These are phyloP conservation scores for Lentithecium fluviatile DNA, from an alignment of 495 filamentous ascomycete genomes.

Conservation along the genomic window DNA sequence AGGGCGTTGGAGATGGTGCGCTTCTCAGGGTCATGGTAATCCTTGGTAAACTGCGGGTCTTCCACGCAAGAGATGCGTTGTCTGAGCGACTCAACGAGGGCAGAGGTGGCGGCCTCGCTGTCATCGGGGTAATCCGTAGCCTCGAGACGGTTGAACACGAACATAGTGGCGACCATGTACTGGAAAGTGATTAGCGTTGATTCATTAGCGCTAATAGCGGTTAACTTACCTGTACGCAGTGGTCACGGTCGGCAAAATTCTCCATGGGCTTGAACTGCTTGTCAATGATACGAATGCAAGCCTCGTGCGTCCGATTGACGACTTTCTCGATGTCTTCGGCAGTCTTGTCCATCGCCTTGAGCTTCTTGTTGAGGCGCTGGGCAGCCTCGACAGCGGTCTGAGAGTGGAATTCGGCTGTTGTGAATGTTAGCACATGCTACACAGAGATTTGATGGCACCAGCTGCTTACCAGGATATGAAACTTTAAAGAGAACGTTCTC, in stretches of 20 bases:
- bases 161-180: constrained; percentile 97
- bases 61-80: constrained; percentile 92
- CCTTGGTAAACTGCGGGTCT: constrained; percentile 86
- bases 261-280: constrained; percentile 99
- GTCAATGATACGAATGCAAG: constrained; percentile 97
- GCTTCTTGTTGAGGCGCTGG: constrained; percentile 76
- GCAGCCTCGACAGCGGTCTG: constrained; percentile 97
- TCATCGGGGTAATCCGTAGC: constrained; percentile 91
- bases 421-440: constrained; percentile 1
- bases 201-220: background rate
- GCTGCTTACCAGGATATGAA: constrained; percentile 78
- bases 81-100: constrained; percentile 83
- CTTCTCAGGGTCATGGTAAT: constrained; percentile 91
- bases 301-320: constrained; percentile 94
- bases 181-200: constrained; percentile 35
- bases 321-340: constrained; percentile 91
- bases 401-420: constrained; percentile 91
- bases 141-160: constrained; percentile 87
- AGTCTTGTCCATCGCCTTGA: constrained; percentile 81
- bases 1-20: constrained; percentile 95
- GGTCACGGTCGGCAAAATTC: constrained; percentile 98
- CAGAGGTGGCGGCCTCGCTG: constrained; percentile 83
- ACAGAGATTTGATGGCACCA: background rate
- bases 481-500: constrained; percentile 99
- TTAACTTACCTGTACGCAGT: constrained; percentile 77